These are phyloP conservation scores for Rhipidocladum racemiflorum DNA, from an alignment of 176 grass and related monocot species.

Conservation along the genomic window DNA sequence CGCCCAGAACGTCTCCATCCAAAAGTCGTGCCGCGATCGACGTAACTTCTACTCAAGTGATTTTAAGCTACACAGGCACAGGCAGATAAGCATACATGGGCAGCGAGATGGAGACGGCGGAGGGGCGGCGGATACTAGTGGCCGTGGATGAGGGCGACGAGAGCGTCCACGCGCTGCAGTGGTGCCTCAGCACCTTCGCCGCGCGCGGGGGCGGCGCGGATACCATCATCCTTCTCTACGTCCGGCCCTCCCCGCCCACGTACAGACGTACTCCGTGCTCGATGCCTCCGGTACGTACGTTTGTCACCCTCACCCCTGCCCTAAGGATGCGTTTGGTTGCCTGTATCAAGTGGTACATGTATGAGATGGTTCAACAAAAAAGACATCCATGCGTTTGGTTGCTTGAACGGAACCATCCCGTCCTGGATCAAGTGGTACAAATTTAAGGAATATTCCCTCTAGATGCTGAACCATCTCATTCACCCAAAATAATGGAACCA, in stretches of 20 bases:
- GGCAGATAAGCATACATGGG: neutral
- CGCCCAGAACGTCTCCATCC: no score
- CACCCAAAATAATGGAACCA: no score
- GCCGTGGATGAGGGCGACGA: constrained; percentile 89
- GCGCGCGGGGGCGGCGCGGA: constrained; percentile 14
- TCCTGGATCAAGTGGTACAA: no score
- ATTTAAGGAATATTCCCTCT: no score
- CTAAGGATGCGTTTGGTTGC: no score
- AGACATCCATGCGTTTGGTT: no score
- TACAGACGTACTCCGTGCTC: constrained; percentile 51
- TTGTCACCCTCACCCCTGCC: neutral
- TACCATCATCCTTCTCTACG: constrained; percentile 67
- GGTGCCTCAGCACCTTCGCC: constrained; percentile 64
- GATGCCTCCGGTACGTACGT: constrained; percentile 57
- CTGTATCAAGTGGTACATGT: no score
- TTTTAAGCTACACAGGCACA: neutral
- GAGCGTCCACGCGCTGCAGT: constrained; percentile 58
- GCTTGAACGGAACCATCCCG: no score
- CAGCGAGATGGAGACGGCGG: constrained; percentile 15
- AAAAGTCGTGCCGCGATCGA: no score
- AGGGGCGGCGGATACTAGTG: constrained; percentile 53
- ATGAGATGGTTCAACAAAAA: no score
- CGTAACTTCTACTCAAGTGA: neutral
- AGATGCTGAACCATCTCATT: no score
- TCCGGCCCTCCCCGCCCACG: constrained; percentile 40